Conservation (phyloP, 148 eudicot genomes). For the Nepenthes mirabilis region DNA sequence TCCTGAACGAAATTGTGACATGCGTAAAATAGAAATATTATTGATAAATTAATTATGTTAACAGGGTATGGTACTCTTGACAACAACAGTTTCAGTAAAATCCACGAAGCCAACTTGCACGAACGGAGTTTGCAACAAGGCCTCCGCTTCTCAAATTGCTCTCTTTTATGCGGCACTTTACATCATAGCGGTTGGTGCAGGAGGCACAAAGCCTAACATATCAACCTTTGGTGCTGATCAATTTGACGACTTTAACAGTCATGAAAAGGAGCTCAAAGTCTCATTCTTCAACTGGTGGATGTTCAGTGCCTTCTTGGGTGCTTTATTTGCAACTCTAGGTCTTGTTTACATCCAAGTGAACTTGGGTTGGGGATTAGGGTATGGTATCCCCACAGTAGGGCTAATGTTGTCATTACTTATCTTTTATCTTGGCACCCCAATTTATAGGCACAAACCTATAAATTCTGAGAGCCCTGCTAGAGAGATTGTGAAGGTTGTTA, state of each 20-base stretch:
- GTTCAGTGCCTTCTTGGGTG: slow-evolving; percentile 69
- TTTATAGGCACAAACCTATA: slow-evolving; percentile 57
- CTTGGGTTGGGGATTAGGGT: slow-evolving; percentile 83
- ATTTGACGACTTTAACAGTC: slow-evolving; percentile 54
- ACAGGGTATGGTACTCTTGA: slow-evolving; percentile 75
- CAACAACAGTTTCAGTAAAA: slow-evolving; percentile 56
- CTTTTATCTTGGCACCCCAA: slow-evolving; percentile 63
- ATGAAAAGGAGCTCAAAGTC: slow-evolving; percentile 53
- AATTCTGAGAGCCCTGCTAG: slow-evolving; percentile 40
- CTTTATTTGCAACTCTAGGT: slow-evolving; percentile 51
- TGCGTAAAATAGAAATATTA: too few relatives aligned
- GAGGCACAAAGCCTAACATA: slow-evolving; percentile 88
- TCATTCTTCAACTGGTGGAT: slow-evolving; percentile 99
- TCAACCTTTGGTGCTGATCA: slow-evolving; percentile 94
- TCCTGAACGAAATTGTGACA: too few relatives aligned
- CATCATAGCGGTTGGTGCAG: slow-evolving; percentile 70
- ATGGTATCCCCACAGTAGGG: slow-evolving; percentile 69
- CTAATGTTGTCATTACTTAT: slow-evolving; percentile 47
- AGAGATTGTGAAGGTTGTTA: slow-evolving; percentile 34
- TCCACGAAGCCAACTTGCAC: slow-evolving; percentile 45
- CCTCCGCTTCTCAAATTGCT: slow-evolving; percentile 29
- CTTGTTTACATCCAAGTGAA: slow-evolving; percentile 90
- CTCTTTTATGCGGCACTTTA: slow-evolving; percentile 72
- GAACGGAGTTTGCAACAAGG: slow-evolving; percentile 45
- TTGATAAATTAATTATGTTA: neutral